Percentiles rank a stretch among this genome's conserved stretches.
Evolutionary conservation across 1,139 yeast genomes (phyloP).

Genomic region (Scheffersomyces titani): DNA sequence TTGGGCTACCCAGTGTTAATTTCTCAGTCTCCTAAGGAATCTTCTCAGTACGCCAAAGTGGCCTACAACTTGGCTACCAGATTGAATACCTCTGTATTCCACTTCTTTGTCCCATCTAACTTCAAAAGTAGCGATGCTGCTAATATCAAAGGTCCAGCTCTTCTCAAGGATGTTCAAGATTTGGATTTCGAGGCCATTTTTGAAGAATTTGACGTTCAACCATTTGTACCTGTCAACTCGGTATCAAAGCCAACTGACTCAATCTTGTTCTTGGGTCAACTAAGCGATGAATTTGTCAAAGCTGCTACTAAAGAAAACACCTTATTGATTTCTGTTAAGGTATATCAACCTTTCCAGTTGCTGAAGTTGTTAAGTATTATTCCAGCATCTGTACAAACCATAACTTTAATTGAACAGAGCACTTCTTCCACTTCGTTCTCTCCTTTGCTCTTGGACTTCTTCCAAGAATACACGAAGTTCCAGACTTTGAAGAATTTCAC

Average conservation of each 20-base stretch:
- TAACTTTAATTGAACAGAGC: conserved; percentile 68
- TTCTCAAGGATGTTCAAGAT: conserved; percentile 7
- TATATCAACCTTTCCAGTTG: conserved; percentile 72
- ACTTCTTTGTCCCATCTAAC: conserved; percentile 52
- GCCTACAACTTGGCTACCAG: conserved; percentile 58
- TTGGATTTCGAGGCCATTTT: conserved; percentile 26
- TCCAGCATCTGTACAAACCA: conserved; percentile 56
- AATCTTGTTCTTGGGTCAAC: conserved; percentile 63
- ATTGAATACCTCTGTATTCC: conserved; percentile 60
- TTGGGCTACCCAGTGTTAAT: conserved; percentile 63
- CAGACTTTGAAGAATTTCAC: conserved; percentile 50
- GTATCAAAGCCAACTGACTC: conserved; percentile 46
- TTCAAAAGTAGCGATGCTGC: conserved; percentile 16
- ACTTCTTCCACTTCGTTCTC: conserved; percentile 55
- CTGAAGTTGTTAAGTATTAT: conserved; percentile 48
- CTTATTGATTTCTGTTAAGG: conserved; percentile 58
- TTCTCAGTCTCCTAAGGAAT: conserved; percentile 59
- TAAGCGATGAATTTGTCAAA: conserved; percentile 43
- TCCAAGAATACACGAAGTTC: conserved; percentile 55
- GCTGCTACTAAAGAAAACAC: conserved; percentile 44
- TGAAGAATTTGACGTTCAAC: conserved; percentile 25
- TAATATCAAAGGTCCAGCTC: conserved; percentile 15
- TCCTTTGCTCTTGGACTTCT: conserved; percentile 71
- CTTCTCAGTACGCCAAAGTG: conserved; percentile 52
- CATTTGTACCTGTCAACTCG: conserved; percentile 30